Evolutionary conservation across 306 rosid species (phyloP).

Genomic region (Herpetospermum pedunculosum): DNA sequence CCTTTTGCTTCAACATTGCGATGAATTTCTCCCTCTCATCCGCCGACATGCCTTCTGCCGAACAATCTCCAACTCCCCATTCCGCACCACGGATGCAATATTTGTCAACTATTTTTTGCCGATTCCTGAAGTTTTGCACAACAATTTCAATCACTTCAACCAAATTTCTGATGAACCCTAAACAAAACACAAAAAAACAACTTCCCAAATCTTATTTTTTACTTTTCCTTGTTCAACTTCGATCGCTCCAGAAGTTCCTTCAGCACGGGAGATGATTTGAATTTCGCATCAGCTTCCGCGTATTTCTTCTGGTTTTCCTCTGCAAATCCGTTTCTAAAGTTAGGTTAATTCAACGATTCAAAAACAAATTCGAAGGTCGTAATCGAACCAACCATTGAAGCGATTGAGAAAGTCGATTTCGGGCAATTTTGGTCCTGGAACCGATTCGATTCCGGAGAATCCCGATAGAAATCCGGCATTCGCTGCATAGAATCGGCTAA

Average conservation of each 20-base stretch:
- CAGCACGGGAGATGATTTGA: slow-evolving; percentile 49
- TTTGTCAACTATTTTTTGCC: slow-evolving; percentile 50
- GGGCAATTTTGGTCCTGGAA: slow-evolving; percentile 87
- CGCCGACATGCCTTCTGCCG: slow-evolving; percentile 64
- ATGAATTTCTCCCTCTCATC: slow-evolving; percentile 66
- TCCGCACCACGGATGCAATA: slow-evolving; percentile 88
- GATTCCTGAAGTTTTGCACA: slow-evolving; percentile 37
- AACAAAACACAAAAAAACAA: not conserved
- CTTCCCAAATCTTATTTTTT: slow-evolving; percentile 6
- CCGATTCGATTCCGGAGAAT: slow-evolving; percentile 65
- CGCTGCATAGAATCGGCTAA: slow-evolving; percentile 32
- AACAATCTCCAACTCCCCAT: slow-evolving; percentile 97
- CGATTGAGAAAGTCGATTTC: slow-evolving; percentile 65
- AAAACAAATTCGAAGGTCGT: not conserved
- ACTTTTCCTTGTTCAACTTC: slow-evolving; percentile 79
- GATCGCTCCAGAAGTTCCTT: slow-evolving; percentile 65
- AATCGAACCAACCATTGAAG: slow-evolving; percentile 60
- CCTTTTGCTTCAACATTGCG: slow-evolving; percentile 55
- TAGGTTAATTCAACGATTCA: not conserved
- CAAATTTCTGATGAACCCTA: not conserved
- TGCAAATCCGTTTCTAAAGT: slow-evolving; percentile 19
- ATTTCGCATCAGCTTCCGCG: slow-evolving; percentile 68
- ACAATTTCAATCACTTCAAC: not conserved
- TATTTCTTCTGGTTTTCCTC: slow-evolving; percentile 87
- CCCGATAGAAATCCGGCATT: slow-evolving; percentile 86